phyloP scores from a whole-genome alignment of 768 basidiomycete genomes.

The Kwoniella newhampshirensis region DNA sequence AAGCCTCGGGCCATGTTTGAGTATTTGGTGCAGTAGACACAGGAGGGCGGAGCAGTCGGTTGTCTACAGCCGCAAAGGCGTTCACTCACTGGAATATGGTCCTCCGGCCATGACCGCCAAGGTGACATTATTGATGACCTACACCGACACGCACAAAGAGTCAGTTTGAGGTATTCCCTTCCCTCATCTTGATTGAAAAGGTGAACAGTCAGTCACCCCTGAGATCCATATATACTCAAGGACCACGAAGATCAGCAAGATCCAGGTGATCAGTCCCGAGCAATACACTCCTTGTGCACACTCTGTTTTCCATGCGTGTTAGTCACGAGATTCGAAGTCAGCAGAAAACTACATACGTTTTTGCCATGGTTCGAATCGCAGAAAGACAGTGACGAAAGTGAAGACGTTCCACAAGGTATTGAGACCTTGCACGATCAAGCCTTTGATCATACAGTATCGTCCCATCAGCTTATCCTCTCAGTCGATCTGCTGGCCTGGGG shows the following conservation, averaged over 20 bases:
- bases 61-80: too few relatives aligned
- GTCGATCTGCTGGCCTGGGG: background rate
- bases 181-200: too few relatives aligned
- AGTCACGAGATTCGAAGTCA: background rate
- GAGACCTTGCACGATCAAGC: constrained; percentile 3
- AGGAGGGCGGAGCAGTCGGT: too few relatives aligned
- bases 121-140: constrained; percentile 10
- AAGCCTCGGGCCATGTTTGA: too few relatives aligned
- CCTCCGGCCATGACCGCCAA: constrained; percentile 6
- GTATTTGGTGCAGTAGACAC: too few relatives aligned
- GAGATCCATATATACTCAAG: constrained; percentile 12
- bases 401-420: constrained; percentile 7
- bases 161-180: too few relatives aligned
- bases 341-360: background rate
- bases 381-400: constrained; percentile 10
- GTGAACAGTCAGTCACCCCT: background rate
- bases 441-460: background rate
- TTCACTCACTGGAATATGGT: constrained; percentile 8
- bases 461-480: background rate
- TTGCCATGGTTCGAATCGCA: constrained; percentile 4
- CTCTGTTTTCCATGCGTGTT: background rate
- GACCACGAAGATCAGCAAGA: background rate
- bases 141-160: too few relatives aligned
- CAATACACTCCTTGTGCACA: background rate
- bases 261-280: background rate